Evolutionary conservation across 1,284 basidiomycete species (phyloP).

Genomic region (Ceratobasidium theobromae): DNA sequence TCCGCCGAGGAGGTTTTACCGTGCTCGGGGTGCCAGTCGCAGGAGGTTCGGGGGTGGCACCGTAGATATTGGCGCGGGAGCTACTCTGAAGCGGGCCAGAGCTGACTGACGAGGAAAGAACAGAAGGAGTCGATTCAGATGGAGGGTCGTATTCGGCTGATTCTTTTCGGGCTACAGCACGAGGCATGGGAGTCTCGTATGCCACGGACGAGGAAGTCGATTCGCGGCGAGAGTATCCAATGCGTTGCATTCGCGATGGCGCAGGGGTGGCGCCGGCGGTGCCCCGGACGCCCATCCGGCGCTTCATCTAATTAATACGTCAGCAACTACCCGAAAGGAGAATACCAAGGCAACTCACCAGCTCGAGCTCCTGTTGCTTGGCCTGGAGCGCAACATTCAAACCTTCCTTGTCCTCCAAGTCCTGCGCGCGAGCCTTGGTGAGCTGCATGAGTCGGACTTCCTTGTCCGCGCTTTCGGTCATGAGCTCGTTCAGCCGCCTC

Average conservation of each 20-base stretch:
- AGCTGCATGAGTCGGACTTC: slow-evolving; percentile 78
- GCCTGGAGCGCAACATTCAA: slow-evolving; percentile 84
- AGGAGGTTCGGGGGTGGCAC: background rate
- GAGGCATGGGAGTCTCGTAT: slow-evolving; percentile 22
- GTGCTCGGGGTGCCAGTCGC: slow-evolving; percentile 12
- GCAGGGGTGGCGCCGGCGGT: slow-evolving; percentile 64
- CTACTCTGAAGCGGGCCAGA: slow-evolving; percentile 10
- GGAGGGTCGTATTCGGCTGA: background rate
- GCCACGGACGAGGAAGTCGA: slow-evolving; percentile 18
- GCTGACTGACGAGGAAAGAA: slow-evolving; percentile 9
- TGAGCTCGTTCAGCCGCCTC: slow-evolving; percentile 65
- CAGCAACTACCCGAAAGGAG: background rate
- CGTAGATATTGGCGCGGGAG: slow-evolving; percentile 25
- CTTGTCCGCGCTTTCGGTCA: slow-evolving; percentile 78
- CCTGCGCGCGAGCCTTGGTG: slow-evolving; percentile 62
- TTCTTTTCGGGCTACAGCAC: slow-evolving; percentile 8
- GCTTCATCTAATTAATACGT: slow-evolving; percentile 62
- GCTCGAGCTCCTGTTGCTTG: slow-evolving; percentile 86
- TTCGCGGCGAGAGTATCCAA: slow-evolving; percentile 1
- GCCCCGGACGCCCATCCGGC: slow-evolving; percentile 62
- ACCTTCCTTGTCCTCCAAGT: slow-evolving; percentile 74
- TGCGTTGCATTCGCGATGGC: slow-evolving; percentile 37
- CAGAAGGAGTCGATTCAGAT: slow-evolving; percentile 7
- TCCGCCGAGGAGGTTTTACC: slow-evolving; percentile 1
- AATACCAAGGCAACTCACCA: slow-evolving; percentile 55